phyloP scores from a whole-genome alignment of 345 rosid species.

The Raphanus raphanistrum region DNA sequence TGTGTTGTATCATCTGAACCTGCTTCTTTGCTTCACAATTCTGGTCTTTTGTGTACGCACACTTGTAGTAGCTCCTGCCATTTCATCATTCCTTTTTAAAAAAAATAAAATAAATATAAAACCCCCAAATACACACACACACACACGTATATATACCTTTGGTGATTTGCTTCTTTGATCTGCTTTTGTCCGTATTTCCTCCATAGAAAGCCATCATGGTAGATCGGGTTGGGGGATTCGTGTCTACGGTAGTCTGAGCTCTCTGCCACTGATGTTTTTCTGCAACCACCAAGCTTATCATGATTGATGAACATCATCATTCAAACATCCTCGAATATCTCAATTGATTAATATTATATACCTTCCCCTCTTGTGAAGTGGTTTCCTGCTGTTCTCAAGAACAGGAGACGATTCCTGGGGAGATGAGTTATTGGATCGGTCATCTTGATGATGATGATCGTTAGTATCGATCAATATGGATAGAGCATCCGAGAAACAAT shows the following conservation, averaged over 20 bases:
- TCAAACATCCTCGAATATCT: neutral
- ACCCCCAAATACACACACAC: neutral
- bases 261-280: conserved; percentile 38
- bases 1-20: conserved; percentile 42
- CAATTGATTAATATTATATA: neutral
- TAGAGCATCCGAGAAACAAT: conserved; percentile 40
- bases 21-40: conserved; percentile 58
- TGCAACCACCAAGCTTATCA: conserved; percentile 11
- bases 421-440: conserved; percentile 29
- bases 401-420: conserved; percentile 26
- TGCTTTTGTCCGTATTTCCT: conserved; percentile 62
- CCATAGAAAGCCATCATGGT: conserved; percentile 56
- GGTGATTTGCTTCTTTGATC: conserved; percentile 44
- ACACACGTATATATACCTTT: conserved; percentile 36
- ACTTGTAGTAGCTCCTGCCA: conserved; percentile 53
- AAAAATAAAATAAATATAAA: neutral
- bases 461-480: conserved; percentile 27
- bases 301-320: neutral
- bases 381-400: conserved; percentile 19
- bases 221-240: conserved; percentile 29
- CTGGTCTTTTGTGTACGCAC: conserved; percentile 57
- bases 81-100: neutral
- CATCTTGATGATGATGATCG: conserved; percentile 12
- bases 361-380: conserved; percentile 39
- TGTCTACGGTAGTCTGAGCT: conserved; percentile 33